phyloP scores from a whole-genome alignment of 1,139 yeast species.

The Williopsis jadinii region DNA sequence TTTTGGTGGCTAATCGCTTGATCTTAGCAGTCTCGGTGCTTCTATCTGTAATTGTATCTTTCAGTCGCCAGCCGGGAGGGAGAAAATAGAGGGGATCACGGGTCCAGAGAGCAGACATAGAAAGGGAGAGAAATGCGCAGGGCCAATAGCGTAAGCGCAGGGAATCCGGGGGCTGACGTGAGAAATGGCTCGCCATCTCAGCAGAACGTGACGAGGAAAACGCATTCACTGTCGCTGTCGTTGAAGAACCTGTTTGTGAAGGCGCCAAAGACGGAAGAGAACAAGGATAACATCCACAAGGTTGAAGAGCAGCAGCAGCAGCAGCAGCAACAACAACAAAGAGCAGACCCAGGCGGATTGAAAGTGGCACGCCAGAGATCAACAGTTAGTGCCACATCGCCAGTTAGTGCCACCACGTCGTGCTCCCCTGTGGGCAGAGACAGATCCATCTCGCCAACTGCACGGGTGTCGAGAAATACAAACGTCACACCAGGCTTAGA shows the following conservation, averaged over 20 bases:
- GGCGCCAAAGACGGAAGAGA: constrained; percentile 1
- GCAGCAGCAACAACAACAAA: not conserved
- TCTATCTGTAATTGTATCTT: too few species aligned
- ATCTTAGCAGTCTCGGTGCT: too few species aligned
- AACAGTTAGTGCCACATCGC: not conserved
- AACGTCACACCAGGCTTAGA: not conserved
- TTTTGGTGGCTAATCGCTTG: too few species aligned
- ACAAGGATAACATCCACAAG: not conserved
- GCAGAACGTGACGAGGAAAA: constrained; percentile 6
- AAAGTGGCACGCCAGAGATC: not conserved
- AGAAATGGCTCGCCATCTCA: not conserved
- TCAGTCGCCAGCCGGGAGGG: too few species aligned
- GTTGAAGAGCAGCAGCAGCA: not conserved
- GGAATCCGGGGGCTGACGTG: too few species aligned
- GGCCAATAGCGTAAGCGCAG: too few species aligned
- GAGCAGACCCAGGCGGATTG: not conserved
- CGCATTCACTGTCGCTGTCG: constrained; percentile 15
- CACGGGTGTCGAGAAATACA: not conserved
- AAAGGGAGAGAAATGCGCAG: too few species aligned
- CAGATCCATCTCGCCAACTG: not conserved
- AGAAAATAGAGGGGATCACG: too few species aligned
- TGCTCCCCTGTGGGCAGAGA: not conserved
- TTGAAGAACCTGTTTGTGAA: constrained; percentile 16
- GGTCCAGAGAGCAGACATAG: too few species aligned
- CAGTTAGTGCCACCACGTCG: not conserved